These are phyloP conservation scores for Takashimella tepidaria DNA, from an alignment of 1,284 basidiomycete species.

Conservation along the genomic window DNA sequence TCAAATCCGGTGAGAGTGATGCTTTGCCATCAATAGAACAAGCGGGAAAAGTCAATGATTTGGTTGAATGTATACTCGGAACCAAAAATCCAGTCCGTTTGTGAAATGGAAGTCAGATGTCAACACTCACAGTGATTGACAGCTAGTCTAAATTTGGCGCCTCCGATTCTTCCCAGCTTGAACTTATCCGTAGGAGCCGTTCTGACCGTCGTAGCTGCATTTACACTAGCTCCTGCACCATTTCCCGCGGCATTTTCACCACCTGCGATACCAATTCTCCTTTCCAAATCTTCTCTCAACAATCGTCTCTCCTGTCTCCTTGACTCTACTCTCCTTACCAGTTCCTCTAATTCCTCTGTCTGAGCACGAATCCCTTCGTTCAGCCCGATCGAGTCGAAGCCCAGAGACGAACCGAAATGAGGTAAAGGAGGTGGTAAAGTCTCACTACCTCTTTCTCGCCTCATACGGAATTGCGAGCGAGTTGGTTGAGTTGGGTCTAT, in stretches of 20 bases:
- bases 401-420: conserved; percentile 9
- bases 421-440: conserved; percentile 4
- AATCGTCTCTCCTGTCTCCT: background rate
- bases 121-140: conserved; percentile 45
- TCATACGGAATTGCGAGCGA: background rate
- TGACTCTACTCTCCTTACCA: background rate
- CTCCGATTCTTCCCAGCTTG: conserved; percentile 35
- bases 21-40: conserved; percentile 21
- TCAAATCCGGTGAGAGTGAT: conserved; percentile 44
- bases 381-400: conserved; percentile 13
- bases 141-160: conserved; percentile 37
- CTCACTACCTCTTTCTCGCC: background rate
- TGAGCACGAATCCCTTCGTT: conserved; percentile 7
- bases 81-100: background rate
- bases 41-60: background rate
- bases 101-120: background rate
- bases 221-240: background rate
- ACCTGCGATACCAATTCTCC: background rate
- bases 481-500: background rate
- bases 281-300: background rate
- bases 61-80: background rate
- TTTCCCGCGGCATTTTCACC: background rate
- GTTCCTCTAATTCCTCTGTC: background rate
- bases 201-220: no score
- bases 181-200: conserved; percentile 5